Evolutionary conservation across 1,284 basidiomycete genomes (phyloP).

Genomic region (Coniophora puteana): DNA sequence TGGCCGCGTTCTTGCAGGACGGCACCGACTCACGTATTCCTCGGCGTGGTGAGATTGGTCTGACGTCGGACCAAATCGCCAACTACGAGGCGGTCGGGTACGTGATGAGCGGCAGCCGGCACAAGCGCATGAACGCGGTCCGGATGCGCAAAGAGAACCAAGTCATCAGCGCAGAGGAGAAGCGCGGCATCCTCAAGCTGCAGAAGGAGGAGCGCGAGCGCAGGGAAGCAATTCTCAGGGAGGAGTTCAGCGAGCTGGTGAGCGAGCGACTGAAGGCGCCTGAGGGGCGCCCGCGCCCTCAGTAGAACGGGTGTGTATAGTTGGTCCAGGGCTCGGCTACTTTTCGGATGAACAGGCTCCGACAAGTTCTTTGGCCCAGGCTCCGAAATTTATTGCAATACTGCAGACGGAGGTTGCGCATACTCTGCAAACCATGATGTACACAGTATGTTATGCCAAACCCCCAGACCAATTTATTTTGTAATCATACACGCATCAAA

Average conservation of each 20-base stretch:
- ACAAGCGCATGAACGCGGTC: conserved; percentile 95
- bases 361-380: too few species aligned
- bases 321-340: too few species aligned
- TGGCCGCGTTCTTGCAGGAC: conserved; percentile 92
- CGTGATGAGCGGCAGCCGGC: conserved; percentile 95
- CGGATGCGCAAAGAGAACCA: conserved; percentile 99
- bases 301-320: too few species aligned
- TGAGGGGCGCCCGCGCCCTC: conserved; percentile 19
- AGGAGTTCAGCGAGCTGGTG: conserved; percentile 81
- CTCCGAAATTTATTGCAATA: too few species aligned
- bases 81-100: conserved; percentile 89
- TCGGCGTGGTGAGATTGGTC: conserved; percentile 96
- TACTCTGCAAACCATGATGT: too few species aligned
- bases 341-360: too few species aligned
- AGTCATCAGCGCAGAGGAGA: conserved; percentile 97
- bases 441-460: too few species aligned
- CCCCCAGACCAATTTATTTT: too few species aligned
- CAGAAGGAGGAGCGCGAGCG: conserved; percentile 91
- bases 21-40: conserved; percentile 90
- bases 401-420: too few species aligned
- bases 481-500: too few species aligned
- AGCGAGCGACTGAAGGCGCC: conserved; percentile 63
- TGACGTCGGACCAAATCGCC: conserved; percentile 85
- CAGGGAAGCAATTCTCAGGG: conserved; percentile 77
- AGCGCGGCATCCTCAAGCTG: conserved; percentile 88